phyloP scores from a whole-genome alignment of 495 filamentous ascomycete species.

The Saxispiralis lemnorum region DNA sequence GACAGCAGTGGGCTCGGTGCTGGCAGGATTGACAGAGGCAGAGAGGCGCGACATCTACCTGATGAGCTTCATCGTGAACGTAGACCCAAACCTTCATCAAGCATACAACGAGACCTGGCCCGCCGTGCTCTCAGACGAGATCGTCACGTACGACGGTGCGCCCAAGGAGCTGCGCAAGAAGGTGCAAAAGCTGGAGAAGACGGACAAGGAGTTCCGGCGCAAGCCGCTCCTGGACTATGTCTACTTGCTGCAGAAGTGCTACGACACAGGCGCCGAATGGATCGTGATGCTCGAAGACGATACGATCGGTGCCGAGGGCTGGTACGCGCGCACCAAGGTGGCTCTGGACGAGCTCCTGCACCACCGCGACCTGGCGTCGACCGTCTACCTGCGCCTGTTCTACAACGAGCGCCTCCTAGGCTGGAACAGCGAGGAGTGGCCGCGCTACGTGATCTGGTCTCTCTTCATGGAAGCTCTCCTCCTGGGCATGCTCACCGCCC shows the following conservation, averaged over 20 bases:
- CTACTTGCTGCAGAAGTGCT: conserved; percentile 30
- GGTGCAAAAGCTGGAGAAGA: conserved; percentile 17
- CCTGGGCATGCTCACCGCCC: conserved; percentile 11
- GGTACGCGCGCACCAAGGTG: conserved; percentile 31
- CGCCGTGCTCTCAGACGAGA: conserved; percentile 27
- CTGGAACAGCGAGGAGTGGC: conserved; percentile 38
- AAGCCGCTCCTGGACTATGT: conserved; percentile 36
- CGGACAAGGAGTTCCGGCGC: conserved; percentile 20
- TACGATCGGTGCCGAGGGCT: conserved; percentile 32
- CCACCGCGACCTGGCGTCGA: conserved; percentile 1
- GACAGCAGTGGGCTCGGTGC: conserved; percentile 33
- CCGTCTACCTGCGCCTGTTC: conserved; percentile 41
- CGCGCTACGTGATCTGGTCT: conserved; percentile 25
- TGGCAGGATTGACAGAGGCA: conserved; percentile 29
- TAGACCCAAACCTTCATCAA: conserved; percentile 30
- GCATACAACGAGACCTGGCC: conserved; percentile 35
- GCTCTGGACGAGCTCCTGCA: conserved; percentile 26
- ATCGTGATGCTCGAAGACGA: conserved; percentile 41
- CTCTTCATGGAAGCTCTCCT: conserved; percentile 16
- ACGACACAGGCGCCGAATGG: conserved; percentile 28
- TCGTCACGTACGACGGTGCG: conserved; percentile 28
- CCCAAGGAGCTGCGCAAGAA: conserved; percentile 13
- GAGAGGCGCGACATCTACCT: conserved; percentile 32
- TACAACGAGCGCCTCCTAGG: conserved; percentile 38
- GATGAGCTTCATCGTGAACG: conserved; percentile 36